phyloP scores from a whole-genome alignment of 106 monocot species.

The Narthecium ossifragum region DNA sequence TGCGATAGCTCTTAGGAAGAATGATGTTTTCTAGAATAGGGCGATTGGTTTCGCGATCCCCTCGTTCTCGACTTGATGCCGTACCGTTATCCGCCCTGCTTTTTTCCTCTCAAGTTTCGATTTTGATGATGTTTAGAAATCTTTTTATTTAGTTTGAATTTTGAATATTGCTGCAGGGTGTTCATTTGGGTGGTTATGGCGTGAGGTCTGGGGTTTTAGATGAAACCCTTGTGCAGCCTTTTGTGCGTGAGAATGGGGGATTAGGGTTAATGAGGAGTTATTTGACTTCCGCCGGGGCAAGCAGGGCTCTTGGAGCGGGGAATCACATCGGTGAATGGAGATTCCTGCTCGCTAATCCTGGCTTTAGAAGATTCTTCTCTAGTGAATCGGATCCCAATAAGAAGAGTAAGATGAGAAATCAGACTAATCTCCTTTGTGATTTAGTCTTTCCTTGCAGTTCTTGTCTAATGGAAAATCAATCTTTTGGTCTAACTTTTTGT shows the following conservation, averaged over 20 bases:
- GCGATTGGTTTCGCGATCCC: constrained; percentile 55
- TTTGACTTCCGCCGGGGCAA: constrained; percentile 44
- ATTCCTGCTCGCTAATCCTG: constrained; percentile 53
- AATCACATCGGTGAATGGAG: constrained; percentile 38
- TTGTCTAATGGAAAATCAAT: not conserved
- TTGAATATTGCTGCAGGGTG: constrained; percentile 24
- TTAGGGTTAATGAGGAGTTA: constrained; percentile 51
- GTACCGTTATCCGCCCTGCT: constrained; percentile 17
- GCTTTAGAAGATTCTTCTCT: constrained; percentile 65
- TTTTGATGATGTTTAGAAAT: not conserved
- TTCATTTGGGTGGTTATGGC: constrained; percentile 24
- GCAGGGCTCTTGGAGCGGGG: constrained; percentile 15
- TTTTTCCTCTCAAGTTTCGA: not conserved
- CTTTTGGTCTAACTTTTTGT: constrained; percentile 11
- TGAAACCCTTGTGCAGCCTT: constrained; percentile 1
- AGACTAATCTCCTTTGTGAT: not conserved
- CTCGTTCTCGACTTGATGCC: constrained; percentile 33
- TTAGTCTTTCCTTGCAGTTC: not conserved
- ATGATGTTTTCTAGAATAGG: constrained; percentile 74
- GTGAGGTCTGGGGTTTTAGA: constrained; percentile 10
- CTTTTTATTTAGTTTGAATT: not conserved
- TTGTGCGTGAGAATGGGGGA: constrained; percentile 11
- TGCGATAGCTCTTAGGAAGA: not conserved
- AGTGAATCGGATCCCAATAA: constrained; percentile 47
- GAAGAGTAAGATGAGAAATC: constrained; percentile 50